Conservation (phyloP, 495 filamentous ascomycete genomes). For the Penicillium simplicissimum region DNA sequence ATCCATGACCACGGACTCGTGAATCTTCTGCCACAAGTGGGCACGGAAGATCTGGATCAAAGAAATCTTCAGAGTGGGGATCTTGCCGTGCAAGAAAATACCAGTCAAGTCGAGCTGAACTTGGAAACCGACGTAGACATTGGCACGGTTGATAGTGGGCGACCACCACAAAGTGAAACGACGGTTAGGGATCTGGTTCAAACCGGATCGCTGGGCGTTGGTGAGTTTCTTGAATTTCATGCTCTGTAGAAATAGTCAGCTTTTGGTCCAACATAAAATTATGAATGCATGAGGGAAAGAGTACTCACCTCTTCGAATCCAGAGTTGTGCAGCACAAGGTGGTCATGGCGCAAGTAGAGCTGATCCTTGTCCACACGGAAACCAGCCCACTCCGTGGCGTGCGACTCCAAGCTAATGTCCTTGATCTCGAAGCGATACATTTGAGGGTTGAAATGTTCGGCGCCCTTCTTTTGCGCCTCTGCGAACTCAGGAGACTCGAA, state of each 20-base stretch:
- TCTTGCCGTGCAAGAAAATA: constrained; percentile 99
- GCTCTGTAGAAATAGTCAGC: not conserved
- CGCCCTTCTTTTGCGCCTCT: not conserved
- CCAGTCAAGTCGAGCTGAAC: constrained; percentile 98
- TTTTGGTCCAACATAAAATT: not conserved
- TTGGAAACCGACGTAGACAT: constrained; percentile 87
- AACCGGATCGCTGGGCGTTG: constrained; percentile 95
- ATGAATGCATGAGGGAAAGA: not conserved
- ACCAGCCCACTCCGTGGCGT: constrained; percentile 42
- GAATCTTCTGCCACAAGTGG: constrained; percentile 99
- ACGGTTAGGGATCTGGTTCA: constrained; percentile 99
- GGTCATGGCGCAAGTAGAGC: constrained; percentile 50
- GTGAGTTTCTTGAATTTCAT: constrained; percentile 99
- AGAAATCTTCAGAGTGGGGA: constrained; percentile 97
- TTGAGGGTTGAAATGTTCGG: not conserved
- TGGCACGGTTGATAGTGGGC: constrained; percentile 66
- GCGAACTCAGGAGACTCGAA: not conserved
- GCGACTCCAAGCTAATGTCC: constrained; percentile 41
- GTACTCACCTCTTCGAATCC: constrained; percentile 60
- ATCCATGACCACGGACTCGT: constrained; percentile 99
- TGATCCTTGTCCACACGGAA: constrained; percentile 52
- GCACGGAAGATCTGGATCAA: constrained; percentile 99
- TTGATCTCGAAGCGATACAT: constrained; percentile 36
- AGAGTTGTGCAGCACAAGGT: constrained; percentile 47
- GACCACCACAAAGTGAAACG: constrained; percentile 99